Evolutionary conservation across 2,329 filamentous ascomycete species (phyloP).

Genomic region (Fusarium sp.): DNA sequence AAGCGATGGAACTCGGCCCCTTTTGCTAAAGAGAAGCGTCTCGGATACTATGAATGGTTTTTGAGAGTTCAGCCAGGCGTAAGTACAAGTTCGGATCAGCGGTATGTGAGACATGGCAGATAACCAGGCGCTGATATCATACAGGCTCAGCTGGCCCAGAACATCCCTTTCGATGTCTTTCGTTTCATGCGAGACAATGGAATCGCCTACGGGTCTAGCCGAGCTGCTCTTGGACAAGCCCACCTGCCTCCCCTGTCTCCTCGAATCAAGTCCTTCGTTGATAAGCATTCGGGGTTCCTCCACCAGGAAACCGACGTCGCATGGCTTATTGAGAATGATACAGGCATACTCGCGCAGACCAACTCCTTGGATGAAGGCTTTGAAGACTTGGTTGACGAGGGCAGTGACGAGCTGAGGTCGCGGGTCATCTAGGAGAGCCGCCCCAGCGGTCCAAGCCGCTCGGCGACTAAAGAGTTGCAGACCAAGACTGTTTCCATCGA

Average conservation of each 20-base stretch:
- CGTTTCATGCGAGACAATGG: slow-evolving; percentile 86
- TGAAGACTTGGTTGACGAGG: slow-evolving; percentile 19
- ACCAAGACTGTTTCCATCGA: slow-evolving; percentile 16
- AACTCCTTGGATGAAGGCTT: not conserved
- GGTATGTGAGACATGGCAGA: not conserved
- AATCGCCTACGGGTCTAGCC: slow-evolving; percentile 78
- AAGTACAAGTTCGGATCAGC: slow-evolving; percentile 45
- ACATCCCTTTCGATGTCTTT: slow-evolving; percentile 86
- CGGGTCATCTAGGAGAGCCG: slow-evolving; percentile 40
- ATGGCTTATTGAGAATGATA: slow-evolving; percentile 55
- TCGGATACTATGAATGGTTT: slow-evolving; percentile 70
- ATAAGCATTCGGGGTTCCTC: slow-evolving; percentile 56
- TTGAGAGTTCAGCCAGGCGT: slow-evolving; percentile 71
- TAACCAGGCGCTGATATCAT: slow-evolving; percentile 18
- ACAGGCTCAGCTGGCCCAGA: slow-evolving; percentile 64
- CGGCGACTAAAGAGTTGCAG: slow-evolving; percentile 32
- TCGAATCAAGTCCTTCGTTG: slow-evolving; percentile 59
- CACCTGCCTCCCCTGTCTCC: slow-evolving; percentile 58
- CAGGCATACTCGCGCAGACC: not conserved
- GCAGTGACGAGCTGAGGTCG: slow-evolving; percentile 26
- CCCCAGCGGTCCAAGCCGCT: slow-evolving; percentile 25
- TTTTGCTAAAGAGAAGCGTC: slow-evolving; percentile 81
- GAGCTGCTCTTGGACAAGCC: slow-evolving; percentile 59
- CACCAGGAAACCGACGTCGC: slow-evolving; percentile 60
- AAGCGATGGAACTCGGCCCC: slow-evolving; percentile 85